Conservation (phyloP, 148 eudicot species). For the Fagopyrum esculentum region DNA sequence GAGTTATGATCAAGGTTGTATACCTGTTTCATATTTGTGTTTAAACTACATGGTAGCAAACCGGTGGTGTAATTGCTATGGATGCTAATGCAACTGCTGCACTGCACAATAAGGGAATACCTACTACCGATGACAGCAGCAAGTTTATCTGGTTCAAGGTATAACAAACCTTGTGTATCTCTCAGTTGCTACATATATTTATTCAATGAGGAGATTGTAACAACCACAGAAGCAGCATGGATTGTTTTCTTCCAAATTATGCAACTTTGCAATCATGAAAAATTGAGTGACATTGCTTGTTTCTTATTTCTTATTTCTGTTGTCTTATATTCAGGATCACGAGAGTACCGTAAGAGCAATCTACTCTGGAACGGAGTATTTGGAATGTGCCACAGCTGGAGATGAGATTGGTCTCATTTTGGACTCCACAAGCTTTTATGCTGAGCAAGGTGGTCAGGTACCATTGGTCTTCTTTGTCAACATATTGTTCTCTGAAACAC, state of each 20-base stretch:
- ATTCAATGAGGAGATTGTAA: not conserved
- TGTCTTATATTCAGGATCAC: constrained; percentile 53
- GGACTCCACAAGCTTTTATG: constrained; percentile 86
- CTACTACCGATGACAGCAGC: constrained; percentile 65
- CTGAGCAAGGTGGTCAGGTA: constrained; percentile 99
- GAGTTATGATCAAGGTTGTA: not conserved
- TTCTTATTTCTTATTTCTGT: constrained; percentile 13
- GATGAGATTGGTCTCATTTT: constrained; percentile 77
- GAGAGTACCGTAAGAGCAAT: constrained; percentile 71
- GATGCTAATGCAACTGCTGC: constrained; percentile 94
- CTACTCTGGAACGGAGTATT: constrained; percentile 68
- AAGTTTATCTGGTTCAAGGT: constrained; percentile 91
- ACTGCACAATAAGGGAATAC: constrained; percentile 56
- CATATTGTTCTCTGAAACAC: not conserved
- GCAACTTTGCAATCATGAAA: not conserved
- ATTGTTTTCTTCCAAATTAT: not conserved
- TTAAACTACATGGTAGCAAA: constrained; percentile 45
- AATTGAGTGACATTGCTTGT: not conserved
- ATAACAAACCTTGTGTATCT: not conserved
- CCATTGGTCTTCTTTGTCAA: not conserved
- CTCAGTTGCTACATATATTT: not conserved
- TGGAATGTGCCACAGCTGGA: constrained; percentile 53
- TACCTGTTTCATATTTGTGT: not conserved
- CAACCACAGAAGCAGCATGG: not conserved
- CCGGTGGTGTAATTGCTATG: constrained; percentile 66